Evolutionary conservation across 169 alveolate genomes (phyloP), one percentile per base, ranked within the genome.

Genomic region (Eimeria tenella): DNA sequence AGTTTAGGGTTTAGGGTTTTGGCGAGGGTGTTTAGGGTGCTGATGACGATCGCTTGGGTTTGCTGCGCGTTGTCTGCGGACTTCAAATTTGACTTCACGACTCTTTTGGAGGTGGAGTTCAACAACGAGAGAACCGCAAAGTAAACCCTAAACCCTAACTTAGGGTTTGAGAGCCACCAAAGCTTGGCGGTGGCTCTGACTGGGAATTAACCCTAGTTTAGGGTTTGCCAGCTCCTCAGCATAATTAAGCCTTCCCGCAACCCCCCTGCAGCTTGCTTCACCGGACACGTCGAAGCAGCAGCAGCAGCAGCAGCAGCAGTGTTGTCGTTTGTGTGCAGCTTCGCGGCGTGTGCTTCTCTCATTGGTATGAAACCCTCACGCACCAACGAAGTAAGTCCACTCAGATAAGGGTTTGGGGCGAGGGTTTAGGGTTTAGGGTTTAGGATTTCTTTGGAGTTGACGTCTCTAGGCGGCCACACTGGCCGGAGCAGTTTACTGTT

Each of bases 21-120:
- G 42, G 42, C 42, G 42, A 31, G 42, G 42, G 68, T 3, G 68
- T n/a, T 13, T 23, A 42, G 86, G 63, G 86, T 75, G 5, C 58
- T 75, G 6, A 62, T 62, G 52, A 75, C 63, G 9, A 75, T 75
- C 13, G 56, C 52, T 11, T 75, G 86, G 86, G 8, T 19, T 31
- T 75, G 86, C 63, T 75, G 86, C 86, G 86, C 86, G 42, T 50
- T 75, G 65, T 75, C 86, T 75, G 60, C 86, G 65, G 86, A 75
- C 52, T 75, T 75, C 9, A 75, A 75, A 17, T 75, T 75, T 31
- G 63, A 75, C 25, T 75, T 75, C 25, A 21, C 86, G 5, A 4
- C 63, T 6, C 86, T 75, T 19, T 25, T 75, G 11, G 86, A 75
- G 63, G 63, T 8, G 21, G 86, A 75, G 23, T 75, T 75, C 86